Percentiles rank a stretch among this genome's conserved stretches.
Conservation (phyloP, 2,329 filamentous ascomycete species). For the Dothistroma septosporum region DNA sequence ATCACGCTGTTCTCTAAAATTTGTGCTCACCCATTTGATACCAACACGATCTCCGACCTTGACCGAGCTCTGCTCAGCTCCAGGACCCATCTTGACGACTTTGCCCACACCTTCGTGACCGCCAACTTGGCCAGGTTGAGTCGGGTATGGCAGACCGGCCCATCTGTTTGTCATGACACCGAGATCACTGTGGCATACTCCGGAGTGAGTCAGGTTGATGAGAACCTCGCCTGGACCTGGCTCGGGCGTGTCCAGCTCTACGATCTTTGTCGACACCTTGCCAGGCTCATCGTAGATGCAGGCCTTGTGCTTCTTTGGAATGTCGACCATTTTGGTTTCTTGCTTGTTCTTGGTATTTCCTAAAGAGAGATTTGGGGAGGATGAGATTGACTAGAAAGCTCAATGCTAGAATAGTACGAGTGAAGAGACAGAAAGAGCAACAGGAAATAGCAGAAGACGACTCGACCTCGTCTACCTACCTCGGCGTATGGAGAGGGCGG, state of each 20-base stretch:
- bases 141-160: slow-evolving; percentile 55
- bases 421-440: not conserved
- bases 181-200: slow-evolving; percentile 62
- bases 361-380: not conserved
- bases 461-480: not conserved
- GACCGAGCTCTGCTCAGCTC: slow-evolving; percentile 52
- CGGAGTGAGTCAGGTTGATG: slow-evolving; percentile 50
- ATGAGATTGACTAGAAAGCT: not conserved
- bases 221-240: slow-evolving; percentile 58
- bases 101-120: slow-evolving; percentile 65
- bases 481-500: not conserved
- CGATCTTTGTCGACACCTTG: slow-evolving; percentile 60
- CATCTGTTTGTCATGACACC: slow-evolving; percentile 52
- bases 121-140: slow-evolving; percentile 59
- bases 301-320: slow-evolving; percentile 60
- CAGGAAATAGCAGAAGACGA: slow-evolving; percentile 4
- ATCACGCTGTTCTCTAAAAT: not conserved
- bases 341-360: not conserved
- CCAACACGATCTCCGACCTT: slow-evolving; percentile 66
- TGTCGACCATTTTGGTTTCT: slow-evolving; percentile 21
- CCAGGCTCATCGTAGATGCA: slow-evolving; percentile 63
- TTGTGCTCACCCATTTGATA: slow-evolving; percentile 55
- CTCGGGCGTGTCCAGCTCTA: slow-evolving; percentile 61
- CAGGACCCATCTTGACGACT: slow-evolving; percentile 62
- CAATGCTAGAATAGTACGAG: not conserved